Base-by-base conservation (phyloP, 2,329 filamentous ascomycete genomes). In the Claviceps fusiformis region DNA sequence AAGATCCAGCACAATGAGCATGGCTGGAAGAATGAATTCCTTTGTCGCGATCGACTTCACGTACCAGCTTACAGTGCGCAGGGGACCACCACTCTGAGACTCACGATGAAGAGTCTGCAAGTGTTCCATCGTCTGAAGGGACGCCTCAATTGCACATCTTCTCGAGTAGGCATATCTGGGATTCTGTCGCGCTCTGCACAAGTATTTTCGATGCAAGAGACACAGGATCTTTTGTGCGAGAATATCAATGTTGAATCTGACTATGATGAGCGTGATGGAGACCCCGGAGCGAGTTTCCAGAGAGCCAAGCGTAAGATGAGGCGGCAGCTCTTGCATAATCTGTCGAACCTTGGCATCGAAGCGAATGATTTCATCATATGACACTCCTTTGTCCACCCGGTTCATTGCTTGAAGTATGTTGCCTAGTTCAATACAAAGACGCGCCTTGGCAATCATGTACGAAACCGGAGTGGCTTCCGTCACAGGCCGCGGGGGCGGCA, bases 161-260 rank as follows among this genome's bases (percentile, higher is more conserved):
- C 92, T 81, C 3, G 90, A 95, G 64, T 93, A 89, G 9, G 83
- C 81, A 64, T 95, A 97, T 9, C 90, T 80, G 10, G 86, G 75
- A 62, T 92, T 93, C 57, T 87, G 81, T 50, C 87, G 77, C 5
- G 90, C 87, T 57, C 84, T 81, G n/a, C 81, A 76, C 56, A 95
- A 78, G 67, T 93, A 96, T 59, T 90, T 90, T 52, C 90, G 81
- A 68, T 98, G 93, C 44, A 98, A 78, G 27, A 95, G 80, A 63
- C 89, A 95, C 62, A 95, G 79, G 19, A 90, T 87, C 71, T 95
- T 95, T 59, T 95, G 83, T 65, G 90, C 95, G 5, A 96, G 72
- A 52, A 93, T 85, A 58, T 93, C 88, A 37, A 96, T 73, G 55
- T 86, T 87, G 66, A 90, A 91, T 33, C 91, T 83, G 53, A 91